Evolutionary conservation across 1,284 basidiomycete species (phyloP), one percentile per base, ranked within the genome.

Genomic region (Austroboletus novae-zelandiae): DNA sequence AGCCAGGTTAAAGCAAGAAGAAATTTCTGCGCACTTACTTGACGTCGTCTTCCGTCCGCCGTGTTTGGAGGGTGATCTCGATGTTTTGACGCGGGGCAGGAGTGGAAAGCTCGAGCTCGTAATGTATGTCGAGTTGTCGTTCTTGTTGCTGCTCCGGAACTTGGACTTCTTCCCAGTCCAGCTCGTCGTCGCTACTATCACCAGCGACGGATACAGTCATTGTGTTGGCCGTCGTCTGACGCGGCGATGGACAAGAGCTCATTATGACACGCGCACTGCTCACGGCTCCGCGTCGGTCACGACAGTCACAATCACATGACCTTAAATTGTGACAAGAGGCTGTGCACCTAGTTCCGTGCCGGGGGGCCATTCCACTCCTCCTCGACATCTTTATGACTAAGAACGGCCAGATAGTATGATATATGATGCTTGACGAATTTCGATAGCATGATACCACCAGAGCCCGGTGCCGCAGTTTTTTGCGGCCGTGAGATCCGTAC

Each of bases 31-130:
- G 54, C 55, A 57, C 67, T 57, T 46, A 67, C 66, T 58, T 64
- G 50, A 30, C 47, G 55, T 66, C 70, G 45, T 67, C 68, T 54
- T 70, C 71, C 61, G 73, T 77, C 43, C 69, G 67, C 39, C 65
- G 66, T 20, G 72, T 61, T 57, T 79, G 72, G 14, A 86, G 71
- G 1, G 80, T 84, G 50, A 86, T 85, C 71, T 86, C 83, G 23
- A 86, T 78, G 64, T 61, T 74, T 58, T 53, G 67, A 32, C 53
- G 58, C 60, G 65, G 51, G 60, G 62, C 36, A 15, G 59, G 54
- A n/a, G 45, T 29, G 20, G 54, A 52, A 27, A 59, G 52, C 31
- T 66, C 59, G 34, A 63, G 56, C 40, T 68, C 64, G 30, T 65
- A 39, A 5, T 44, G 45, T 23, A 34, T 18, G 40, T 66, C 51